A percentile compares a stretch with the other conserved stretches of the same genome.
These are phyloP conservation scores for Psilocybe cubensis DNA, from an alignment of 768 basidiomycete genomes.

Conservation along the genomic window DNA sequence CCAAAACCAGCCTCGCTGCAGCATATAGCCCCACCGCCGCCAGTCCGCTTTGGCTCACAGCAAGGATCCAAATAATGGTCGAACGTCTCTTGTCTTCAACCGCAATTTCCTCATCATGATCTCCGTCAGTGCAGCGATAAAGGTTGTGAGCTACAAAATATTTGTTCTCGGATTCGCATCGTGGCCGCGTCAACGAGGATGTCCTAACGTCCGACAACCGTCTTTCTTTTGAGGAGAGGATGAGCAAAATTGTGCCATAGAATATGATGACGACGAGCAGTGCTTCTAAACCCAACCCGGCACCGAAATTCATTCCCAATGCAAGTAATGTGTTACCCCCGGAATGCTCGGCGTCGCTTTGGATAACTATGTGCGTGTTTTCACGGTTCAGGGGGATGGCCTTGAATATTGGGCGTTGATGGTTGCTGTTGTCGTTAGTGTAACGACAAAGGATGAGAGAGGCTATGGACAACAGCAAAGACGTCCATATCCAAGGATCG, in stretches of 20 bases:
- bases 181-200: too few species aligned
- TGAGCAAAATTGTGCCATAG: conserved; percentile 11
- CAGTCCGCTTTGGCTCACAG: conserved; percentile 8
- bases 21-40: conserved; percentile 1
- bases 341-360: background rate
- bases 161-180: too few species aligned
- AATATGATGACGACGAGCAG: conserved; percentile 1
- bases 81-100: background rate
- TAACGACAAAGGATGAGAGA: background rate
- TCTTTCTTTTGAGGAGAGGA: conserved; percentile 11
- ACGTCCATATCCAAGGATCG: conserved; percentile 15
- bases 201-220: background rate
- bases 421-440: background rate
- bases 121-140: background rate
- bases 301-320: background rate
- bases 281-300: background rate
- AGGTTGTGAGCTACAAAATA: background rate
- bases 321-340: background rate
- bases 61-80: conserved; percentile 4
- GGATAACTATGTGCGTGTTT: background rate
- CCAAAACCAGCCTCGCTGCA: background rate
- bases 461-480: conserved; percentile 1
- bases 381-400: background rate
- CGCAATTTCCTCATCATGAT: background rate
- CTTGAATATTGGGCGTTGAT: background rate